Conservation (phyloP, 768 basidiomycete species). For the Phylloporus sp. region DNA sequence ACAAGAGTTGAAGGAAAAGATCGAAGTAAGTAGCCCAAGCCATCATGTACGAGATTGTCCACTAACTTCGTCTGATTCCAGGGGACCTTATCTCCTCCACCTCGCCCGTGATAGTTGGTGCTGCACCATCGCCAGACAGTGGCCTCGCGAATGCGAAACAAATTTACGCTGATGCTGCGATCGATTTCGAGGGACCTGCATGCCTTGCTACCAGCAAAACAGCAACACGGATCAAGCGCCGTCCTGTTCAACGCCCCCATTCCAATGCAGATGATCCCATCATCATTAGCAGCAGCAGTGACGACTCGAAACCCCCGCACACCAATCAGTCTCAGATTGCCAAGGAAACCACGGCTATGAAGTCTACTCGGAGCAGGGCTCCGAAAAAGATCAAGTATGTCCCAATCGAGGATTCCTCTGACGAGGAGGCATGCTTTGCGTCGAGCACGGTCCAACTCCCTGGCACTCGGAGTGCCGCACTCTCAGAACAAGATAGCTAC, state of each 20-base stretch:
- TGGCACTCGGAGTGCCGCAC: neutral
- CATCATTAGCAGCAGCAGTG: neutral
- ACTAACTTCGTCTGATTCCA: neutral
- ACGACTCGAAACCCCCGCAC: constrained; percentile 2
- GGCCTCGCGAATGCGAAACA: neutral
- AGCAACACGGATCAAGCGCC: neutral
- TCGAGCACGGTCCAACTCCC: neutral
- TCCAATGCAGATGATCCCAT: neutral
- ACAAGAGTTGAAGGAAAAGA: neutral
- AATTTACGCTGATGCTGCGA: constrained; percentile 1
- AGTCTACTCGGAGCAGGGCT: too few relatives aligned
- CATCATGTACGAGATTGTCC: too few relatives aligned
- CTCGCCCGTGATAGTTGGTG: neutral
- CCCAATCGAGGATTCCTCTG: neutral
- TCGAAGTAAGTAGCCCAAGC: neutral
- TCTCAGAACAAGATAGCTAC: neutral
- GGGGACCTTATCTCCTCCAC: too few relatives aligned
- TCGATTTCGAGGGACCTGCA: neutral
- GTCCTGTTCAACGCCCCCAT: neutral
- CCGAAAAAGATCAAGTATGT: neutral
- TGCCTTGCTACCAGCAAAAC: neutral
- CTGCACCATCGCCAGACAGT: neutral
- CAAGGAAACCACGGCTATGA: too few relatives aligned
- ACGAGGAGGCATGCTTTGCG: neutral
- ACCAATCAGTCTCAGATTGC: neutral